Conservation (phyloP, 805 yeast genomes). For the Teunomyces tritomae region DNA sequence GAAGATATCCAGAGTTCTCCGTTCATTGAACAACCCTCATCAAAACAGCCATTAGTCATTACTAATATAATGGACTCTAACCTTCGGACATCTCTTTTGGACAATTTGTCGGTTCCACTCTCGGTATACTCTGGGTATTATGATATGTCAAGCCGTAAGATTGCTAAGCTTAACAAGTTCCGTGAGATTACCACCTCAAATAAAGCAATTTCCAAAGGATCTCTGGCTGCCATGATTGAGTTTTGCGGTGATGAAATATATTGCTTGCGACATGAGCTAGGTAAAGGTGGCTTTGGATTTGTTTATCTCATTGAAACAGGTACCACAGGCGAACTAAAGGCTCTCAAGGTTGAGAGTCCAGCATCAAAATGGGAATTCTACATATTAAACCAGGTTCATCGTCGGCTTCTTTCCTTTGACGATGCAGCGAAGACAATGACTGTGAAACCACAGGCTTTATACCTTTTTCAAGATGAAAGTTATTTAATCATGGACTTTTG, state of each 20-base stretch:
- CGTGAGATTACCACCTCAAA: slow-evolving; percentile 32
- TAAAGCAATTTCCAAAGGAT: slow-evolving; percentile 33
- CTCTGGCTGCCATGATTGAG: slow-evolving; percentile 42
- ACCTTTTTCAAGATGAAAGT: slow-evolving; percentile 63
- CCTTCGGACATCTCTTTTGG: slow-evolving; percentile 38
- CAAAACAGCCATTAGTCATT: slow-evolving; percentile 2
- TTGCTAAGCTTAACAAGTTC: slow-evolving; percentile 28
- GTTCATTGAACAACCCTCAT: slow-evolving; percentile 33
- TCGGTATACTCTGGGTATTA: slow-evolving; percentile 29
- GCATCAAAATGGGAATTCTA: slow-evolving; percentile 80
- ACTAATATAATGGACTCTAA: slow-evolving; percentile 44
- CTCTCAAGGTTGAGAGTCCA: slow-evolving; percentile 72
- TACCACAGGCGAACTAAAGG: slow-evolving; percentile 52
- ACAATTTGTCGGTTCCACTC: slow-evolving; percentile 34
- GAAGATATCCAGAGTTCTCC: slow-evolving; percentile 45
- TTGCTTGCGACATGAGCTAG: slow-evolving; percentile 56
- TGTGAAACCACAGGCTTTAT: slow-evolving; percentile 51
- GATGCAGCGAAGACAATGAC: slow-evolving; percentile 19
- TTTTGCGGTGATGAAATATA: slow-evolving; percentile 42
- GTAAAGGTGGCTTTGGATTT: slow-evolving; percentile 78
- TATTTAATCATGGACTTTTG: slow-evolving; percentile 62
- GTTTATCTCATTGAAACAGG: slow-evolving; percentile 66
- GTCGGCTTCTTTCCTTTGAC: slow-evolving; percentile 31
- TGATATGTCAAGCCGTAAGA: slow-evolving; percentile 33
- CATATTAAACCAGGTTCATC: slow-evolving; percentile 57